Evolutionary conservation across 176 grass and related monocot genomes (phyloP).

Genomic region (Melocanna baccifera): DNA sequence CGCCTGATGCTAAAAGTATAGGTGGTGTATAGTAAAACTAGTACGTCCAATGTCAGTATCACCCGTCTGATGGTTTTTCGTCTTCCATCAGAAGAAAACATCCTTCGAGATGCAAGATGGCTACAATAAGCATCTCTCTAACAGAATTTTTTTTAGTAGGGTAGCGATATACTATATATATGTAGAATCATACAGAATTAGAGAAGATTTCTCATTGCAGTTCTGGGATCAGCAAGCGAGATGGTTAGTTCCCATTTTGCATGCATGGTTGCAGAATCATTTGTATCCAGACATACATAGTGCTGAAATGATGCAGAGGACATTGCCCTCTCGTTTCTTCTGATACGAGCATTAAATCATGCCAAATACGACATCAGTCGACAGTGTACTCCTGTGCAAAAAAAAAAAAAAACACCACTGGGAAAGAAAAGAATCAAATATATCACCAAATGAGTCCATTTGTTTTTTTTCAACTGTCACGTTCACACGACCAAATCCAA

Average conservation of each 20-base stretch:
- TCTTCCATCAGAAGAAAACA: not conserved
- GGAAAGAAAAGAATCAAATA: not conserved
- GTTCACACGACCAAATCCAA: not conserved
- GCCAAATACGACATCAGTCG: not conserved
- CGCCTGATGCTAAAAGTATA: slow-evolving; percentile 13
- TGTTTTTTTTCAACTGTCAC: not conserved
- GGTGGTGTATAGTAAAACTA: not conserved
- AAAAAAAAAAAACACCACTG: not conserved
- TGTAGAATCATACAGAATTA: not conserved
- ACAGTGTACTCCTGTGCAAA: not conserved
- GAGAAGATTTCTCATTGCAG: not conserved
- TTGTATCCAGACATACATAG: not conserved
- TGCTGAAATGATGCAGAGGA: not conserved
- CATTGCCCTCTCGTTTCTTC: not conserved
- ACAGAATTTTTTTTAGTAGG: not conserved
- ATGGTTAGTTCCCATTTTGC: not conserved
- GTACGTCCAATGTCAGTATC: not conserved
- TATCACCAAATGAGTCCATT: not conserved
- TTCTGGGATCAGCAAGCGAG: not conserved
- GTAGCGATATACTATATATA: not conserved
- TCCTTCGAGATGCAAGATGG: not conserved
- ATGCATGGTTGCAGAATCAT: not conserved
- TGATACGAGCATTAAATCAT: not conserved
- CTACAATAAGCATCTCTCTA: slow-evolving; percentile 3
- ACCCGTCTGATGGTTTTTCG: not conserved